Evolutionary conservation across 2,329 filamentous ascomycete genomes (phyloP), one percentile per base, ranked within the genome.

Genomic region (Colletotrichum caudatum): DNA sequence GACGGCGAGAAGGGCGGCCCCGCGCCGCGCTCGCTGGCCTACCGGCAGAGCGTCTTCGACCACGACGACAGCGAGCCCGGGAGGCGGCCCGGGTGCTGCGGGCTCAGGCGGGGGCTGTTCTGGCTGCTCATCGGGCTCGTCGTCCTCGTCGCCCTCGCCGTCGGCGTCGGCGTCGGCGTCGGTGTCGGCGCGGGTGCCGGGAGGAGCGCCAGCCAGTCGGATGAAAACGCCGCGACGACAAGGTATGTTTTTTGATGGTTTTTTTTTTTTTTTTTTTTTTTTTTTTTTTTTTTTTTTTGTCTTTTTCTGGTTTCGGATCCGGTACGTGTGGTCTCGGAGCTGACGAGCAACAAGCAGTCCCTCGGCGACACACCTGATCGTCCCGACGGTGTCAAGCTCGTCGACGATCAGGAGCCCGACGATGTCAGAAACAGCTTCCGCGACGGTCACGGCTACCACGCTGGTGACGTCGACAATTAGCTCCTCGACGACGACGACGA

Each of bases 91-190:
- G 58, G 20, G 33, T 60, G 69, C 68, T 76, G 78, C 51, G 78
- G 81, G 2, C 44, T 82, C 58, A 77, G 72, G 62, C 78, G 74
- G 64, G 76, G 77, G 35, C 68, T 78, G 44, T 80, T 85, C 53
- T 84, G 81, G 81, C 59, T 83, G 5, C 35, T 83, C 1, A 74
- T 77, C 2, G 74, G 78, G 3, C 61, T 78, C 5, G 65, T 77
- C 0, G 60, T 82, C 8, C 39, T 83, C 12, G 7, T 84, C 8
- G 53, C 80, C 23, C 68, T 84, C 1, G 83, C 80, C 2, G 77
- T 85, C 1, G 83, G 80, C 0, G 78, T 85, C 3, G 83, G 84
- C 5, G 78, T 84, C 6, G 81, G 81, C 0, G 79, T 84, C 11
- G 80, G 81, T 16, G 72, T 84, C 9, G 80, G 81, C 20, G 71